Evolutionary conservation across 495 filamentous ascomycete species (phyloP).

Genomic region (Penicillium parvum): DNA sequence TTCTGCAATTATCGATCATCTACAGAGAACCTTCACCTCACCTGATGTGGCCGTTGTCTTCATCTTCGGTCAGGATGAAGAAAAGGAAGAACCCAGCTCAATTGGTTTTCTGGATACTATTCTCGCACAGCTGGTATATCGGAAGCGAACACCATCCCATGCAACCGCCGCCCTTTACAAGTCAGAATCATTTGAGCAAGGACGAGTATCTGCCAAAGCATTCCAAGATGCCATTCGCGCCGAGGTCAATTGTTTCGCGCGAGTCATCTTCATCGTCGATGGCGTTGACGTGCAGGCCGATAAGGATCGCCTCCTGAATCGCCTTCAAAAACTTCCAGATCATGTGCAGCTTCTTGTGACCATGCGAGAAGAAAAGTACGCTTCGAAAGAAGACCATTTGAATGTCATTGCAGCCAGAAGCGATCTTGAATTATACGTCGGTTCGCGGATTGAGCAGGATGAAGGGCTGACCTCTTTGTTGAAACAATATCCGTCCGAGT

Average conservation of each 20-base stretch:
- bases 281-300: conserved; percentile 28
- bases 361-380: conserved; percentile 18
- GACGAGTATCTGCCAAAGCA: conserved; percentile 25
- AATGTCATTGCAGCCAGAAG: conserved; percentile 10
- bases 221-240: conserved; percentile 35
- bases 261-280: conserved; percentile 31
- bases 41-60: conserved; percentile 31
- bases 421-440: conserved; percentile 22
- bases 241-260: conserved; percentile 30
- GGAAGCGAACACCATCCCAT: conserved; percentile 22
- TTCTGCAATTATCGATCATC: conserved; percentile 24
- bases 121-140: conserved; percentile 31
- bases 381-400: conserved; percentile 6
- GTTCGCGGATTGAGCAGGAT: conserved; percentile 12
- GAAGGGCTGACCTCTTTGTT: conserved; percentile 7
- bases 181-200: conserved; percentile 16
- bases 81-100: conserved; percentile 14
- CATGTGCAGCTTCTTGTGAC: conserved; percentile 33
- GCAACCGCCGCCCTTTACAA: conserved; percentile 21
- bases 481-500: conserved; percentile 6
- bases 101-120: conserved; percentile 23
- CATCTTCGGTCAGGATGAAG: conserved; percentile 30
- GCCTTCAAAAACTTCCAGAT: conserved; percentile 33
- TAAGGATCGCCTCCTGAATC: conserved; percentile 28
- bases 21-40: conserved; percentile 31